Evolutionary conservation across 2,329 filamentous ascomycete genomes (phyloP).

Genomic region (Neophaeococcomyces aloes): DNA sequence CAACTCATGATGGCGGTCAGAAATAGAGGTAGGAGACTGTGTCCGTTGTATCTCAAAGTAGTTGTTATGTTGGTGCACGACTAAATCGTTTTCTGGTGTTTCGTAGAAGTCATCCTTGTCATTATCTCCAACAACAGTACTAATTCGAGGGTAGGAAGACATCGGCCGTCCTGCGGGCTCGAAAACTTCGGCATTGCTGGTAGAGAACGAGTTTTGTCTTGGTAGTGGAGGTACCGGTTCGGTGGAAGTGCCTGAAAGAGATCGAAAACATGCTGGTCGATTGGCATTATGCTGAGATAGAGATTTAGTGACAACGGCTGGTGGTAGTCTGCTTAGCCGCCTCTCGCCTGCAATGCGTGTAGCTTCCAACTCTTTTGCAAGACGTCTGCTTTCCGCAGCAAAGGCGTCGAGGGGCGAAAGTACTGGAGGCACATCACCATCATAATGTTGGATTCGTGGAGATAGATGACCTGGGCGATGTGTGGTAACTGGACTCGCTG

Average conservation of each 20-base stretch:
- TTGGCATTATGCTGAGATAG: constrained; percentile 52
- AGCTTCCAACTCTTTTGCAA: constrained; percentile 79
- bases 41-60: constrained; percentile 21
- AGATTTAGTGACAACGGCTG: constrained; percentile 71
- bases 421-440: constrained; percentile 74
- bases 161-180: constrained; percentile 48
- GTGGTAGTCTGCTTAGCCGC: constrained; percentile 75
- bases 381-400: constrained; percentile 75
- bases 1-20: not conserved
- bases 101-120: constrained; percentile 26
- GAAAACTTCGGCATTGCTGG: constrained; percentile 29
- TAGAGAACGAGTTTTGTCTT: constrained; percentile 31
- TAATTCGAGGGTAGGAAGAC: constrained; percentile 67
- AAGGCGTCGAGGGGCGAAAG: constrained; percentile 93
- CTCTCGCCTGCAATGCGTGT: constrained; percentile 58
- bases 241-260: constrained; percentile 52
- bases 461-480: constrained; percentile 51
- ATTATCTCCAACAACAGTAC: constrained; percentile 42
- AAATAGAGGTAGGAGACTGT: constrained; percentile 20
- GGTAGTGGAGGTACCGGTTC: constrained; percentile 28
- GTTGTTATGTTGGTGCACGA: constrained; percentile 12
- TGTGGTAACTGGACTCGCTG: constrained; percentile 26
- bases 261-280: constrained; percentile 69
- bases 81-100: constrained; percentile 14
- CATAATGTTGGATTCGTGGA: constrained; percentile 60